Base-by-base conservation (phyloP, 2,329 filamentous ascomycete genomes). In the Plectosphaerella sp. region DNA sequence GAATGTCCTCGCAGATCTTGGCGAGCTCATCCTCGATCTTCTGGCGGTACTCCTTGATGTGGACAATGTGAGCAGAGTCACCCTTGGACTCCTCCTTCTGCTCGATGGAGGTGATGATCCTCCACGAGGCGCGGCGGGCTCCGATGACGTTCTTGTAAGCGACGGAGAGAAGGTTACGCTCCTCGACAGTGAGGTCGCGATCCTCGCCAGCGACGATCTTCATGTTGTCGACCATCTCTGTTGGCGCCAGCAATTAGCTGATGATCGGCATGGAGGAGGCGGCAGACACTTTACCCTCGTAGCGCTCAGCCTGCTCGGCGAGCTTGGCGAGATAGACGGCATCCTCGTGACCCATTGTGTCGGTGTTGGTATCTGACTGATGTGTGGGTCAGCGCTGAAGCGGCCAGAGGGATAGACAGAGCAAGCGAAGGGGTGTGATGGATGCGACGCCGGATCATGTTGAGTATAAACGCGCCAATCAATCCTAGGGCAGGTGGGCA, bases 21-120 rank as follows among this genome's bases (percentile, higher is more conserved):
- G 88, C 91, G 55, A 97, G 87, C 80, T 97, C 93, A 67, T 82
- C 80, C 85, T 97, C 93, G 67, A 97, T 97, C 88, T 96, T 97
- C 77, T 93, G 87, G 72, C 93, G 92, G 85, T 97, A 97, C 75
- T 96, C 91, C 83, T 94, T 94, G 81, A 97, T 97, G 60, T 94
- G 83, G 65, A 78, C 75, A 62, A 97, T 91, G 78, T 97, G 92
- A 64, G 86, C 83, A 64, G 91, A 88, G 77, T 93, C 95, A 82
- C 92, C 92, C 88, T 97, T 97, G 71, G 90, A 94, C 81, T 97
- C 93, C 82, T 97, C 93, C 86, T 97, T 97, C 80, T 97, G 93
- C 84, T 97, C 93, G 70, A 97, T 97, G 65, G 91, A 96, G 71
- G 92, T 94, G 69, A 97, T 89, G 74, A 97, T 97, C 83, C 92